Conservation (phyloP, 176 grass and related monocot genomes). For the Bothriochloa decipiens region DNA sequence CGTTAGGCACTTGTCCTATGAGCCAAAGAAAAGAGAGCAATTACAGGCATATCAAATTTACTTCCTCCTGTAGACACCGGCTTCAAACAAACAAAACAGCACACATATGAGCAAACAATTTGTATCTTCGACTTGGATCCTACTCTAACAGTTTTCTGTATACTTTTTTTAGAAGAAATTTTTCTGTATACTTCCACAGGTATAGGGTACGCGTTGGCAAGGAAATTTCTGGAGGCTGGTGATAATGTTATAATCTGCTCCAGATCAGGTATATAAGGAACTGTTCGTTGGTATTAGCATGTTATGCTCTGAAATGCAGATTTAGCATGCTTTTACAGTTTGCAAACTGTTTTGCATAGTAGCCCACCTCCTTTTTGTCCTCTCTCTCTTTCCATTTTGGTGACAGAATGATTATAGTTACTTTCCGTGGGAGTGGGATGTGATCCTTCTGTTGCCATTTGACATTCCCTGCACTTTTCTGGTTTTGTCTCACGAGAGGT, state of each 20-base stretch:
- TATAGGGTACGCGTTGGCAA: constrained; percentile 83
- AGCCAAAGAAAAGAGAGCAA: background rate
- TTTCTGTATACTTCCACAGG: constrained; percentile 47
- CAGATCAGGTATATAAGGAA: constrained; percentile 66
- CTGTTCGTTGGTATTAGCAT: background rate
- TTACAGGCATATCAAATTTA: background rate
- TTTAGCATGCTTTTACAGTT: background rate
- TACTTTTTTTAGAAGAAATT: no score
- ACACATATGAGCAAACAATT: background rate
- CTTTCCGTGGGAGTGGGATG: background rate
- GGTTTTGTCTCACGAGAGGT: background rate
- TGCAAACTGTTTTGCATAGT: background rate
- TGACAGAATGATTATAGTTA: constrained; percentile 8
- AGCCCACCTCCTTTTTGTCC: background rate
- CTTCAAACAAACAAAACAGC: background rate
- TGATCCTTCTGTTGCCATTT: background rate
- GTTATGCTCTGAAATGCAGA: background rate
- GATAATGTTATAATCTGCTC: constrained; percentile 94
- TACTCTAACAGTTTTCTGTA: background rate
- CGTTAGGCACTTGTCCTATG: no score
- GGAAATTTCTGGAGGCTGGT: constrained; percentile 80
- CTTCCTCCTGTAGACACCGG: background rate
- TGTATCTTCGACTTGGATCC: background rate
- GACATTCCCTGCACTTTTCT: constrained; percentile 1
- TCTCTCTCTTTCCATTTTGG: background rate